phyloP scores from a whole-genome alignment of 192 early-diverging fungal genomes.

The Funneliformis geosporum region DNA sequence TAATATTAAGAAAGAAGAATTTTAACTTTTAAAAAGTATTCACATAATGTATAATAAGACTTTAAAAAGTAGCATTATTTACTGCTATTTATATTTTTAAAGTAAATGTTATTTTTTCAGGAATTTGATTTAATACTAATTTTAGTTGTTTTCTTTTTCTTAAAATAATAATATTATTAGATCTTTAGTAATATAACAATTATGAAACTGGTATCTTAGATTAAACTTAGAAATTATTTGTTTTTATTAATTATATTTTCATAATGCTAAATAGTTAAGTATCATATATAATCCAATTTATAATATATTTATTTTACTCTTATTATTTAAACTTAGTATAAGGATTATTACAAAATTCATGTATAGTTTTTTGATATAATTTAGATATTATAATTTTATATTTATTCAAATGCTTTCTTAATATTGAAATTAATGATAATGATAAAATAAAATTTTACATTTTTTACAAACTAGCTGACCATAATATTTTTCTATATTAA shows the following conservation, averaged over 20 bases:
- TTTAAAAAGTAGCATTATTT: background rate
- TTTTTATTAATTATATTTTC: background rate
- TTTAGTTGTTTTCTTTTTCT: background rate
- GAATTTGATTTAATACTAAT: background rate
- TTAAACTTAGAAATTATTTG: constrained; percentile 1
- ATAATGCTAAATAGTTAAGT: background rate
- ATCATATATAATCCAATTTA: constrained; percentile 21
- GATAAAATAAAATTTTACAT: background rate
- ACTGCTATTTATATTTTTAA: background rate
- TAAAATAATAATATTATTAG: background rate
- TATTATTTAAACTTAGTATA: background rate
- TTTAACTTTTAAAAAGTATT: background rate
- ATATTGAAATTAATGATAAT: background rate
- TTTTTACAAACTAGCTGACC: background rate
- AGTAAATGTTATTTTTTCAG: background rate
- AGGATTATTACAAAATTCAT: background rate
- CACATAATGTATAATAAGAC: constrained; percentile 3
- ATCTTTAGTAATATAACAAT: background rate
- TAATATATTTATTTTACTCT: background rate
- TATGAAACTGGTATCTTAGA: constrained; percentile 5
- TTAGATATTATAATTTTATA: background rate
- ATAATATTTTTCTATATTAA: too few relatives aligned
- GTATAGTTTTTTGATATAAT: background rate
- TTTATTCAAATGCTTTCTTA: background rate
- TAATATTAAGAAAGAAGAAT: background rate